Conservation (phyloP, 2,329 filamentous ascomycete genomes). For the Aspergillus clavatus region DNA sequence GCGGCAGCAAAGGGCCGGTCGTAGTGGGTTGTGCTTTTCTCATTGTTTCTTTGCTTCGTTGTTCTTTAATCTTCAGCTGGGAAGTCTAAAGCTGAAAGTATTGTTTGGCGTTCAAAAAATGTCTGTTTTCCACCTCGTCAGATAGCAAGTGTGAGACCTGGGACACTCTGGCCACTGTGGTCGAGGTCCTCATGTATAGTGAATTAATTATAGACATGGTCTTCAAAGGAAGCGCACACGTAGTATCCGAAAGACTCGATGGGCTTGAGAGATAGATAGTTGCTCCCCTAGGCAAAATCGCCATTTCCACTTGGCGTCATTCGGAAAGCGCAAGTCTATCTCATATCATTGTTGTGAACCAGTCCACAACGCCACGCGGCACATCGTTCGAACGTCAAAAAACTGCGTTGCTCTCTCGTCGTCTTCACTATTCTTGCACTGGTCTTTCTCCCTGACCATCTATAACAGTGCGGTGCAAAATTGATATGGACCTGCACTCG, state of each 20-base stretch:
- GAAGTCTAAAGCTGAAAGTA: neutral
- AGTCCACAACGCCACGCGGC: neutral
- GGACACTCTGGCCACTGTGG: neutral
- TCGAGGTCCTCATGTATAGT: neutral
- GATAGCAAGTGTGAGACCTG: neutral
- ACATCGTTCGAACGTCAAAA: no score
- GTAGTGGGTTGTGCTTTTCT: slow-evolving; percentile 5
- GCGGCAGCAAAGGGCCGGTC: slow-evolving; percentile 31
- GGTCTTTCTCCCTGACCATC: no score
- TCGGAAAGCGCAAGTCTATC: neutral
- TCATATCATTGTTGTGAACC: neutral
- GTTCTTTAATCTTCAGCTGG: neutral
- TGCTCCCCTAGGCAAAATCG: neutral
- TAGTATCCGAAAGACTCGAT: neutral
- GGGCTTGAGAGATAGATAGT: neutral
- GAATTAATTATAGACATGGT: neutral
- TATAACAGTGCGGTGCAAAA: no score
- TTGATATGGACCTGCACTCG: no score
- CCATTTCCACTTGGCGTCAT: neutral
- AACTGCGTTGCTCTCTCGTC: no score
- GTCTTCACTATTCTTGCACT: no score
- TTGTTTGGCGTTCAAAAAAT: neutral
- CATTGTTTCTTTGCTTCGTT: neutral
- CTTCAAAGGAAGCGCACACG: no score
- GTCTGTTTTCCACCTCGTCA: neutral